A percentile compares a stretch with the other conserved stretches of the same genome.
phyloP scores from a whole-genome alignment of 2,329 filamentous ascomycete species.

The Ceratocystis alfenasii region DNA sequence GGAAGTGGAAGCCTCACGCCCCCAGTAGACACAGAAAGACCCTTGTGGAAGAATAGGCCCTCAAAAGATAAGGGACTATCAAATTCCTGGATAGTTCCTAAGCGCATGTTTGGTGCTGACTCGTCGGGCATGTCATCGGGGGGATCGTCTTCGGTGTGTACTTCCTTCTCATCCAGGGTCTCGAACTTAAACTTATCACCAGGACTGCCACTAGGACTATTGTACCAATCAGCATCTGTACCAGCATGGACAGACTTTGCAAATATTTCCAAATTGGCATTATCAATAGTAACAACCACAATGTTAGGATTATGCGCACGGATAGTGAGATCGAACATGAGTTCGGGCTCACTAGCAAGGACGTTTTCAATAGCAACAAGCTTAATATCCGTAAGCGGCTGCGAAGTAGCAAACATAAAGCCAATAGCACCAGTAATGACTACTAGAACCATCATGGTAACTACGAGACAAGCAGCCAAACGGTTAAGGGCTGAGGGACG shows the following conservation, averaged over 20 bases:
- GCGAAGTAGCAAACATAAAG: constrained; percentile 84
- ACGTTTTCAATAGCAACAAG: constrained; percentile 78
- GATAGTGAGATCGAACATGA: constrained; percentile 87
- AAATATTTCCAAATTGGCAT: constrained; percentile 85
- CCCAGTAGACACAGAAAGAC: constrained; percentile 60
- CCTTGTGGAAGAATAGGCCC: constrained; percentile 71
- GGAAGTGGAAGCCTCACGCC: constrained; percentile 72
- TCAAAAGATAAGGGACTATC: constrained; percentile 84
- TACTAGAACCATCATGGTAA: constrained; percentile 69
- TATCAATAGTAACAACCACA: constrained; percentile 71
- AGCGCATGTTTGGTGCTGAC: constrained; percentile 67
- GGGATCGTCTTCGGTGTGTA: constrained; percentile 29
- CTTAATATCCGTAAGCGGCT: constrained; percentile 67
- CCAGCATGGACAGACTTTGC: constrained; percentile 85
- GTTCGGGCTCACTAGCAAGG: constrained; percentile 81
- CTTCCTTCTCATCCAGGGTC: constrained; percentile 7
- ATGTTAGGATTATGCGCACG: constrained; percentile 87
- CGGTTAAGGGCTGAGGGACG: constrained; percentile 54
- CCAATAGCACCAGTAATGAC: constrained; percentile 75
- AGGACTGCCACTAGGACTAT: constrained; percentile 27
- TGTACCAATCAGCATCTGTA: constrained; percentile 51
- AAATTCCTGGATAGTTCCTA: constrained; percentile 79
- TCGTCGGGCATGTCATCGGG: constrained; percentile 50
- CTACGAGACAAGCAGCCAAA: constrained; percentile 74
- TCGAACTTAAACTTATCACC: constrained; percentile 2